Conservation (phyloP, 1,284 basidiomycete genomes). For the Cystobasidiaceae sp. region DNA sequence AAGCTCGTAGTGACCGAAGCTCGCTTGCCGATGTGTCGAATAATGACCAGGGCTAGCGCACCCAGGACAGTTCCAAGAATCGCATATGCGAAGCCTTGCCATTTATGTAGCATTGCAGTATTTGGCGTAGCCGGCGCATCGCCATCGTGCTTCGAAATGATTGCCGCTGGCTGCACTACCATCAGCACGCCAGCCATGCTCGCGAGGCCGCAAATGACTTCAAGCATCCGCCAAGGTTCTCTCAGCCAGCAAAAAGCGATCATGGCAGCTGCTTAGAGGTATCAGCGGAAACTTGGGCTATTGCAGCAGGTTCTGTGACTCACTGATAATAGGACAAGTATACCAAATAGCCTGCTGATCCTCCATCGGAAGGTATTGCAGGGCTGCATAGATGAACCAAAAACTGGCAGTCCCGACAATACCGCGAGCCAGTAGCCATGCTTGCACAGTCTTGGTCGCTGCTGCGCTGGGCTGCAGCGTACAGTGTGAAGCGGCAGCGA, state of each 20-base stretch:
- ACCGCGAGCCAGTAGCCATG: slow-evolving; percentile 1
- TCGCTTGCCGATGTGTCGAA: neutral
- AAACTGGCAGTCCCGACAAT: neutral
- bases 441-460: neutral
- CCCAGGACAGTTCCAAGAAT: neutral
- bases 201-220: neutral
- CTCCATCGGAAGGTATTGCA: neutral
- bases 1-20: neutral
- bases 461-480: neutral
- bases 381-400: neutral
- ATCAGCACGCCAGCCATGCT: neutral
- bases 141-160: neutral
- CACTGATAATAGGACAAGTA: neutral
- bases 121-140: too few relatives aligned
- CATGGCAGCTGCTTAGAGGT: neutral
- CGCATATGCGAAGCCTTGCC: neutral
- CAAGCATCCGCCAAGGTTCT: neutral
- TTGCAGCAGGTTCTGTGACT: neutral
- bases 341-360: slow-evolving; percentile 9
- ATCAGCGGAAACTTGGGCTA: too few relatives aligned
- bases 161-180: neutral
- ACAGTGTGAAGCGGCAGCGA: too few relatives aligned
- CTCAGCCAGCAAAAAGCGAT: neutral
- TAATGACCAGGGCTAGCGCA: neutral
- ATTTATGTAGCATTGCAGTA: neutral